Evolutionary conservation across 352 stramenopile species (phyloP), one percentile per base, ranked within the genome.

Genomic region (Globisporangium camurandrum): DNA sequence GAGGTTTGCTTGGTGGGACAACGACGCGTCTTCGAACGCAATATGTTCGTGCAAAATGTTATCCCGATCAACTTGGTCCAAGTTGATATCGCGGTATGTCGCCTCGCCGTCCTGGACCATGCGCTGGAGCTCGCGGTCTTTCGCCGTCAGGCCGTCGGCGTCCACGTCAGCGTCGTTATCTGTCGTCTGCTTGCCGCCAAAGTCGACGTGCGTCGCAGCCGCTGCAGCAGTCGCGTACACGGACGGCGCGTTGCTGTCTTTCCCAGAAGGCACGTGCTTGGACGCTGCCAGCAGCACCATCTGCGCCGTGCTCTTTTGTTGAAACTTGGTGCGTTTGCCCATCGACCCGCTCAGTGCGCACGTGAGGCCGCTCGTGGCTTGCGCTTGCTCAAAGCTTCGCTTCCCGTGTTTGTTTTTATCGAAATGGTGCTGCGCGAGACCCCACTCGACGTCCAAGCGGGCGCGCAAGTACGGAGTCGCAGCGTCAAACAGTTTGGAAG

Each of bases 271-370:
- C 37, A 66, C 49, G 49, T 73, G 73, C 65, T 80, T 85, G 27
- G 76, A 86, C 27, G 69, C 70, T 1, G 77, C 80, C 14, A 88
- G 69, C 19, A 92, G 64, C 48, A 92, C 69, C 75, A 93, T 87
- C 57, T 98, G 92, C 52, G 94, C 85, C 11, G 88, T 86, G 49
- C 76, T 82, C 46, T 96, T 92, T 57, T 85, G 69, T 62, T 98
- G 94, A 64, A 88, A 98, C 62, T 98, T 98, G 36, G 93, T 98
- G 44, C 93, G 78, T 64, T 96, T 97, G 33, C 95, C 95, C 59
- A 97, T 64, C 3, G 85, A 92, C 16, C 93, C 95, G 19, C 84
- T 97, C 27, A 98, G 67, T 55, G 96, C 63, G 2, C 96, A 79
- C 31, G 62, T 70, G 19, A 98, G 63, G 24, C 84, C 79, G 24